phyloP scores from a whole-genome alignment of 352 stramenopile genomes.

The Phytophthora tubulina region DNA sequence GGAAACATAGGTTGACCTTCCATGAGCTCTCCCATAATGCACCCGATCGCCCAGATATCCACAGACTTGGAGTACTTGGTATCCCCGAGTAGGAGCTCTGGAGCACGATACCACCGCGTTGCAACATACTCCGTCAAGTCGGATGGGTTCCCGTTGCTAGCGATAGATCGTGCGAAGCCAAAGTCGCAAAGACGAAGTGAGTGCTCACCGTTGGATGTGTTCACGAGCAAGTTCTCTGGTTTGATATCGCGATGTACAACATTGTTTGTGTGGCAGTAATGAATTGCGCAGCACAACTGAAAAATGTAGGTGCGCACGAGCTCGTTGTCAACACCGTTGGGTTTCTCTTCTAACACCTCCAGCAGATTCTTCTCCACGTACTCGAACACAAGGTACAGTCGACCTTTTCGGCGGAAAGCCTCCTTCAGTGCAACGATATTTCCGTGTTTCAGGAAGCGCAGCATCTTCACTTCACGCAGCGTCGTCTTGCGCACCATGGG shows the following conservation, averaged over 20 bases:
- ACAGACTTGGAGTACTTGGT: slow-evolving; percentile 98
- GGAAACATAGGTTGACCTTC: slow-evolving; percentile 98
- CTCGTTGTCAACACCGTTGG: slow-evolving; percentile 87
- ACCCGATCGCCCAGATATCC: slow-evolving; percentile 97
- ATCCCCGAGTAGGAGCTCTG: slow-evolving; percentile 98
- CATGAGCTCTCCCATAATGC: slow-evolving; percentile 98
- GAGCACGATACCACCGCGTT: slow-evolving; percentile 98
- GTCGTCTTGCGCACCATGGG: slow-evolving; percentile 95
- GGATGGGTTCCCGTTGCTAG: slow-evolving; percentile 70
- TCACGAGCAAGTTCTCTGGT: slow-evolving; percentile 98
- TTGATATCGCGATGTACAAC: slow-evolving; percentile 99
- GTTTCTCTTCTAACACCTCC: slow-evolving; percentile 94
- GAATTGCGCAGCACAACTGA: slow-evolving; percentile 97
- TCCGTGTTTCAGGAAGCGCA: slow-evolving; percentile 97
- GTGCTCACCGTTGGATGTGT: slow-evolving; percentile 94
- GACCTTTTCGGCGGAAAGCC: slow-evolving; percentile 97
- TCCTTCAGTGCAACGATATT: slow-evolving; percentile 99
- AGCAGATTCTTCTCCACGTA: slow-evolving; percentile 98
- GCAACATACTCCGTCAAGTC: slow-evolving; percentile 99
- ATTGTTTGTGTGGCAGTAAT: slow-evolving; percentile 97
- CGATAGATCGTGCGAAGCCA: slow-evolving; percentile 93
- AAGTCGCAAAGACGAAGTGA: slow-evolving; percentile 99
- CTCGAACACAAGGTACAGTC: slow-evolving; percentile 98
- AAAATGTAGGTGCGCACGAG: slow-evolving; percentile 99
- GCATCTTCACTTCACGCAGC: slow-evolving; percentile 98